Evolutionary conservation across 148 eudicot genomes (phyloP), one percentile per base, ranked within the genome.

Genomic region (Polygonum maritimum): DNA sequence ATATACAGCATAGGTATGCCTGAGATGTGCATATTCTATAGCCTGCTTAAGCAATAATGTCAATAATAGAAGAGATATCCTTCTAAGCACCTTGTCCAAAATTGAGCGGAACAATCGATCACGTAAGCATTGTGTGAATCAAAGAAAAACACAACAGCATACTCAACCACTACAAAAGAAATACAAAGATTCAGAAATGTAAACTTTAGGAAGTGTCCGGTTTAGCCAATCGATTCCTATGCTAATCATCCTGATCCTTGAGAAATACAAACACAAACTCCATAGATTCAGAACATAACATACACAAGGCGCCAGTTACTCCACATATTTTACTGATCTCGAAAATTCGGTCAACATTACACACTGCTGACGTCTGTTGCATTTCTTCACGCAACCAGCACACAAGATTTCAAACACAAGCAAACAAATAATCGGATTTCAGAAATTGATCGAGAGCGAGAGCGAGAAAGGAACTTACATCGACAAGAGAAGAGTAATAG

Each of bases 401-500:
- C 16, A 75, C 67, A 31, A 54, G 12, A 16, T 41, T 44, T 14
- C 45, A 72, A 19, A 18, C 51, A 14, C 36, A 44, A 48, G 75
- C 49, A 21, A 72, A 45, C 51, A 72, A 72, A 26, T 14, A 4
- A 44, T 26, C 47, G 18, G 21, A 49, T 16, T 26, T 36, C 8
- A 40, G 31, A 60, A 22, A 45, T 33, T 4, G 22, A 58, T 44
- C 47, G 9, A 44, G 47, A 41, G 8, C 45, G 57, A 75, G 77
- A 60, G 31, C 74, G 70, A 47, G 22, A 44, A 71, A 31, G 2
- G 62, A 58, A 75, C 93, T 88, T 71, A 91, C 98, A 74, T 86
- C 82, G 69, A 91, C 94, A 71, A 87, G 85, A 35, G 80, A 74
- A 0, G 92, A 90, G 52, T 81, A 91, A 69, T 87, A 93, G 71